phyloP scores from a whole-genome alignment of 306 rosid genomes.

The Arachis stenosperma region DNA sequence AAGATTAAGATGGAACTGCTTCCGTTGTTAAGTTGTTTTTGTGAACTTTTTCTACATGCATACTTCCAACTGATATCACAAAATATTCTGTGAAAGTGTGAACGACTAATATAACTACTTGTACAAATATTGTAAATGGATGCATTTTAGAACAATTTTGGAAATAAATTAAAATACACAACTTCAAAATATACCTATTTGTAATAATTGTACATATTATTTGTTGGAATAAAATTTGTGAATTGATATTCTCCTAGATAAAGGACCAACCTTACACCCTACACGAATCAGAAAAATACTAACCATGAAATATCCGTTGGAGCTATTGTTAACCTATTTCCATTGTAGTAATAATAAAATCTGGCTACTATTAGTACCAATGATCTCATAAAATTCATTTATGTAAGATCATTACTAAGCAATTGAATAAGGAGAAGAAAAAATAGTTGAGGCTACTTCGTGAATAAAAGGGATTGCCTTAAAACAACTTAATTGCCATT shows the following conservation, averaged over 20 bases:
- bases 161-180: too few relatives aligned
- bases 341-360: slow-evolving; percentile 23
- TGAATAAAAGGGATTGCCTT: slow-evolving; percentile 30
- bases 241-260: slow-evolving; percentile 28
- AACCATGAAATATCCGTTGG: background rate
- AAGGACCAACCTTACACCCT: slow-evolving; percentile 3
- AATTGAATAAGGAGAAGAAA: slow-evolving; percentile 38
- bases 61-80: background rate
- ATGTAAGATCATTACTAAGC: slow-evolving; percentile 20
- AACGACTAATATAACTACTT: too few relatives aligned
- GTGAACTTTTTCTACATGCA: background rate
- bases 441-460: slow-evolving; percentile 33
- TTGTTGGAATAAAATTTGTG: too few relatives aligned
- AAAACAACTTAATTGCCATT: slow-evolving; percentile 31
- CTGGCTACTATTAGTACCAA: background rate
- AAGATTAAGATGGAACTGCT: background rate
- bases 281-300: background rate
- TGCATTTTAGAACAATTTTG: too few relatives aligned
- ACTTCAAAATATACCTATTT: too few relatives aligned
- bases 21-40: background rate
- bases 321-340: background rate
- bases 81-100: too few relatives aligned
- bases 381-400: slow-evolving; percentile 34
- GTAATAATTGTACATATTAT: too few relatives aligned
- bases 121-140: too few relatives aligned